Conservation (phyloP, 768 basidiomycete species). For the Asterophora parasitica region DNA sequence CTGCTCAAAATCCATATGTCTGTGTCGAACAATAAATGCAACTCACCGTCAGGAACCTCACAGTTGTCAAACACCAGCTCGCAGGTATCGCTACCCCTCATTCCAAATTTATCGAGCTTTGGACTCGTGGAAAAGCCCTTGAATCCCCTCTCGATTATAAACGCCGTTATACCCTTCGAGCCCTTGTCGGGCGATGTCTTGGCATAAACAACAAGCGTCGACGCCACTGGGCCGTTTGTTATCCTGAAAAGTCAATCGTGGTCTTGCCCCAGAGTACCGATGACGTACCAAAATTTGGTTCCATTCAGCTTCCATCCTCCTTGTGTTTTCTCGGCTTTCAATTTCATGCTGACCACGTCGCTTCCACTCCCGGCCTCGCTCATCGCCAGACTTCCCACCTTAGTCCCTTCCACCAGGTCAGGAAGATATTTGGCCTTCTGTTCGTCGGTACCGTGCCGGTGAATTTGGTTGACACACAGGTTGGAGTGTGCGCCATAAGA, state of each 20-base stretch:
- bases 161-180: slow-evolving; percentile 88
- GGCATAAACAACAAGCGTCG: slow-evolving; percentile 90
- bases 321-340: slow-evolving; percentile 72
- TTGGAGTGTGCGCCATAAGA: slow-evolving; percentile 93
- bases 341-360: slow-evolving; percentile 92
- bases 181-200: slow-evolving; percentile 75
- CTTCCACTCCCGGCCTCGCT: slow-evolving; percentile 89
- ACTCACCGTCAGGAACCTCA: slow-evolving; percentile 76
- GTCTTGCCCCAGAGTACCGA: background rate
- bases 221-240: slow-evolving; percentile 89
- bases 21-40: slow-evolving; percentile 5
- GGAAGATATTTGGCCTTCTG: slow-evolving; percentile 87
- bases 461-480: slow-evolving; percentile 82
- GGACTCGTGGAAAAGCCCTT: slow-evolving; percentile 84
- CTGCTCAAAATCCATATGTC: slow-evolving; percentile 5
- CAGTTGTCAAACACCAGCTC: slow-evolving; percentile 92
- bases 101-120: slow-evolving; percentile 93
- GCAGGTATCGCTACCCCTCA: slow-evolving; percentile 94
- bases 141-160: slow-evolving; percentile 81
- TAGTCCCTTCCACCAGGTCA: slow-evolving; percentile 72
- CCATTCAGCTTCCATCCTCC: slow-evolving; percentile 83
- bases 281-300: slow-evolving; percentile 84
- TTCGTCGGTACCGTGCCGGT: slow-evolving; percentile 74
- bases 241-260: slow-evolving; percentile 47
- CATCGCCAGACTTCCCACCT: slow-evolving; percentile 92